Evolutionary conservation across 441 rosid species (phyloP).

Genomic region (Euphorbia celastroides): DNA sequence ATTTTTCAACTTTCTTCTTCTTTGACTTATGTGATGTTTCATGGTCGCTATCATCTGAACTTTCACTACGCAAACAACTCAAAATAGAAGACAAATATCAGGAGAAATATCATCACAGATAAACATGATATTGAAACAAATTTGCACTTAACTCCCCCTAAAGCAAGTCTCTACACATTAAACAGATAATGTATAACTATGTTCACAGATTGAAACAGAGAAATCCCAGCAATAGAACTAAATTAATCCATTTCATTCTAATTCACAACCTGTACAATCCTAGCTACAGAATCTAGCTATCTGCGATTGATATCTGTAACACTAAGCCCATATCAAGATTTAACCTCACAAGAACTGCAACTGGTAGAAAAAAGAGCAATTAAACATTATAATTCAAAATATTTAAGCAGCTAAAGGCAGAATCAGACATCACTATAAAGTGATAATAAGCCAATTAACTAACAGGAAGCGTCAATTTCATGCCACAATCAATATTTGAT

Average conservation of each 20-base stretch:
- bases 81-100: not conserved
- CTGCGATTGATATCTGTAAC: not conserved
- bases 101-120: not conserved
- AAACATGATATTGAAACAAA: not conserved
- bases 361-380: not conserved
- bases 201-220: not conserved
- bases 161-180: not conserved
- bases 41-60: constrained; percentile 54
- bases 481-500: too few relatives aligned
- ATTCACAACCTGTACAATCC: not conserved
- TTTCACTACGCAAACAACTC: constrained; percentile 26
- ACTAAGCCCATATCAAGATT: not conserved
- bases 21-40: constrained; percentile 44
- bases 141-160: not conserved
- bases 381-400: not conserved
- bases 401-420: not conserved
- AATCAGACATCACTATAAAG: not conserved
- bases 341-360: not conserved
- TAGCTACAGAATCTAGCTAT: not conserved
- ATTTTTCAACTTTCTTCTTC: constrained; percentile 66
- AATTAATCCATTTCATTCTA: not conserved
- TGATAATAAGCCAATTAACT: too few relatives aligned
- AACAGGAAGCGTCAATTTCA: too few relatives aligned
- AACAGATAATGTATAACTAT: not conserved
- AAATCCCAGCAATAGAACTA: not conserved